Base-by-base conservation (phyloP, 2,329 filamentous ascomycete species). In the Metarhizium sp. region DNA sequence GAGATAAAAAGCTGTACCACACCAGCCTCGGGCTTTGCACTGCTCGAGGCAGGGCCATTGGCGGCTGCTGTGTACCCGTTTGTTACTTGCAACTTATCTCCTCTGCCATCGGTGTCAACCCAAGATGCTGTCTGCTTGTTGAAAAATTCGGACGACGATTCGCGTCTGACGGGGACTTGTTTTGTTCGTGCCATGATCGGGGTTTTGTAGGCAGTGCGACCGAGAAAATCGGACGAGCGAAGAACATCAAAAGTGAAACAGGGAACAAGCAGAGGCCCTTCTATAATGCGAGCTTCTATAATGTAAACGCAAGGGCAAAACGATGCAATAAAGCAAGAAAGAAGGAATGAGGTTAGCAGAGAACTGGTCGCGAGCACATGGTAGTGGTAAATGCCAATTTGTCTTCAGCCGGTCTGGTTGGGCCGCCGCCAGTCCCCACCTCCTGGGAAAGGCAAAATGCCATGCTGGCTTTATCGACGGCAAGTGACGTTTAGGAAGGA, bases 1-100 rank as follows among this genome's bases (percentile, higher is more conserved):
- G 92, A 92, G 59, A 95, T 82, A 51, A 92, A 73, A 55, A 96
- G 81, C 71, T 95, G 88, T 64, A 87, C 67, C 34, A 90, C 68
- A 4, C 89, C 88, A 8, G 86, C 79, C 32, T 82, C 79, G 54
- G 73, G 66, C 61, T 70, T 71, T 6, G 52, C 3, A 25, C 36
- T 18, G 16, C 14, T 7, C 32, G 43, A 38, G 51, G 29, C 32
- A 18, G 34, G 13, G 18, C 29, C 43, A n/a, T 20, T 40, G 34
- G 46, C 43, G 16, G 11, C 40, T 25, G 40, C 7, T 18, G 6
- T 7, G 3, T 34, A 32, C 29, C 46, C 30, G 13, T 25, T 51
- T 14, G 40, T 4, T 18, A 14, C 47, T 20, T 36, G n/a, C 14
- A 38, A 47, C 43, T 56, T 57, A 43, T 59, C 55, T 40, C 55